A percentile compares a stretch with the other conserved stretches of the same genome.
These are phyloP conservation scores for Proliferodiscus dingleyae DNA, from an alignment of 2,329 filamentous ascomycete species.

Conservation along the genomic window DNA sequence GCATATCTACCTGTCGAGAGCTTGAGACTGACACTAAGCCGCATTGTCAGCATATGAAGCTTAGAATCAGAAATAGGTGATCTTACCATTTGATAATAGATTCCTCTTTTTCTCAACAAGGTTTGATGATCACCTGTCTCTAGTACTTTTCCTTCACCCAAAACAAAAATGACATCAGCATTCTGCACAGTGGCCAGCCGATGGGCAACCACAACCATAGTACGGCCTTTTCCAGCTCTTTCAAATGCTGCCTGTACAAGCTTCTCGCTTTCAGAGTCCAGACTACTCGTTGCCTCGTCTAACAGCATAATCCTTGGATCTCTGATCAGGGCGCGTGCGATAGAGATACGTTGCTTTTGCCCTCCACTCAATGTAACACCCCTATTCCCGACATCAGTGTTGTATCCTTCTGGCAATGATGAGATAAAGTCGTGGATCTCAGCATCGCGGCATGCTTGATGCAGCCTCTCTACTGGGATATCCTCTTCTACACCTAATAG, in stretches of 20 bases:
- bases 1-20: conserved; percentile 25
- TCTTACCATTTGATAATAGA: conserved; percentile 30
- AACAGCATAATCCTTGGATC: conserved; percentile 49
- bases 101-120: conserved; percentile 23
- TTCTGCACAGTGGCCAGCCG: conserved; percentile 73
- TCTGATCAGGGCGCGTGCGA: conserved; percentile 50
- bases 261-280: conserved; percentile 54
- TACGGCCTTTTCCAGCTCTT: conserved; percentile 56
- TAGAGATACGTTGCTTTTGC: conserved; percentile 51
- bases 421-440: conserved; percentile 49
- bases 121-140: conserved; percentile 25
- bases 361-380: conserved; percentile 47
- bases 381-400: conserved; percentile 42
- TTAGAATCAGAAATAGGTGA: not conserved
- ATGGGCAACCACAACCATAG: conserved; percentile 75
- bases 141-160: conserved; percentile 27
- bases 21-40: conserved; percentile 28
- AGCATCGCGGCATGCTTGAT: conserved; percentile 44
- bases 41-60: conserved; percentile 1
- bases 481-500: conserved; percentile 52
- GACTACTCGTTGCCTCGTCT: conserved; percentile 53
- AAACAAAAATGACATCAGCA: conserved; percentile 39
- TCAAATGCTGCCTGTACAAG: conserved; percentile 63
- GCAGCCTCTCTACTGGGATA: conserved; percentile 36
- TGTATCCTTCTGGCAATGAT: conserved; percentile 46